phyloP scores from a whole-genome alignment of 2,329 filamentous ascomycete species.

The Sarocladium brachiariae region DNA sequence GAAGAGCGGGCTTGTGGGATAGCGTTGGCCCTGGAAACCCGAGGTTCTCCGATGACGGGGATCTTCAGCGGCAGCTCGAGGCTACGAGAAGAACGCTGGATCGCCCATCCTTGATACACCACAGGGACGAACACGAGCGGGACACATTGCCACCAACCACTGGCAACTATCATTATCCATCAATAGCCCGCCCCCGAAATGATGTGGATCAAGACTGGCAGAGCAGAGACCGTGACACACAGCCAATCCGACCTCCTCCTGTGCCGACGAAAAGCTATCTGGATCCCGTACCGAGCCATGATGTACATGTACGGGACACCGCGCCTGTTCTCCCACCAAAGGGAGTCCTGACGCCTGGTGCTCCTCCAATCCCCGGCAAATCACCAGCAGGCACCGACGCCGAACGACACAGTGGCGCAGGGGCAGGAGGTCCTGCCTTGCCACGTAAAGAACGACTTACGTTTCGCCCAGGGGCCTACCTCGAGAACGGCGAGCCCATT shows the following conservation, averaged over 20 bases:
- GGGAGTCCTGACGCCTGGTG: slow-evolving; percentile 9
- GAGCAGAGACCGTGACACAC: background rate
- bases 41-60: slow-evolving; percentile 29
- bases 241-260: background rate
- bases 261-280: background rate
- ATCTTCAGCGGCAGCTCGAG: slow-evolving; percentile 46
- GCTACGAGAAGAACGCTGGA: slow-evolving; percentile 42
- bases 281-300: background rate
- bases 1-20: slow-evolving; percentile 39
- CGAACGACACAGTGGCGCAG: background rate
- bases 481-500: slow-evolving; percentile 82
- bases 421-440: slow-evolving; percentile 16
- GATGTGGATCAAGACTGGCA: slow-evolving; percentile 30
- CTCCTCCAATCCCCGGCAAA: background rate
- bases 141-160: slow-evolving; percentile 18
- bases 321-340: slow-evolving; percentile 24
- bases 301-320: background rate
- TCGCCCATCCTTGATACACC: slow-evolving; percentile 19
- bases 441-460: slow-evolving; percentile 57
- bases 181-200: slow-evolving; percentile 44
- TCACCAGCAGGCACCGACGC: slow-evolving; percentile 7
- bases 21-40: background rate
- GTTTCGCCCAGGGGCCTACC: slow-evolving; percentile 67
- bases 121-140: background rate
- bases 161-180: slow-evolving; percentile 47